These are phyloP conservation scores for Sugiyamaella xylanicola DNA, from an alignment of 1,139 yeast genomes.

Conservation along the genomic window DNA sequence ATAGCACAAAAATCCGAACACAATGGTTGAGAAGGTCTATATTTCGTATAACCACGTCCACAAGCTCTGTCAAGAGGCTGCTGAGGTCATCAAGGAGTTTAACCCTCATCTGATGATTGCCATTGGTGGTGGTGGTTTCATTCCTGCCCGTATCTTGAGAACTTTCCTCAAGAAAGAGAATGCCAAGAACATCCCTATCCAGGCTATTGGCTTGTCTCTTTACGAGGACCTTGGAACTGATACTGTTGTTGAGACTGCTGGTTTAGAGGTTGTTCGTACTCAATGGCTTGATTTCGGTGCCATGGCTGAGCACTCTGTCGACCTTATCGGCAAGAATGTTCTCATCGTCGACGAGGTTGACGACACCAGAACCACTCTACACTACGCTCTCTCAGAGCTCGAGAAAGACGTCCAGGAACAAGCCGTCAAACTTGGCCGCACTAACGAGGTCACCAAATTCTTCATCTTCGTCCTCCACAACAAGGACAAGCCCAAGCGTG, in stretches of 20 bases:
- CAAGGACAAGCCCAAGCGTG: constrained; percentile 85
- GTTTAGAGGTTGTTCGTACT: constrained; percentile 86
- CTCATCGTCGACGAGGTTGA: constrained; percentile 93
- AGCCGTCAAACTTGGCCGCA: constrained; percentile 53
- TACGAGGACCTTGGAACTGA: constrained; percentile 78
- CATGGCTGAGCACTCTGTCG: constrained; percentile 58
- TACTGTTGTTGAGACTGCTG: constrained; percentile 61
- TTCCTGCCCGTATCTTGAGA: constrained; percentile 93
- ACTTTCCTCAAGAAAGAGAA: constrained; percentile 87
- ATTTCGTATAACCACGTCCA: constrained; percentile 92
- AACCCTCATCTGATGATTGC: constrained; percentile 90
- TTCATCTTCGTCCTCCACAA: constrained; percentile 92
- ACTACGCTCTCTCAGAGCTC: constrained; percentile 85
- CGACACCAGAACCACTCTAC: constrained; percentile 92
- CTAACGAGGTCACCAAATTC: constrained; percentile 65
- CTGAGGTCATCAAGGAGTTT: constrained; percentile 66
- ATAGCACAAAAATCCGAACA: neutral
- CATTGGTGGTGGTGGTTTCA: constrained; percentile 91
- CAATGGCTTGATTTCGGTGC: constrained; percentile 90
- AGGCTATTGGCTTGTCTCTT: constrained; percentile 88
- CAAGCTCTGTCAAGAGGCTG: constrained; percentile 86
- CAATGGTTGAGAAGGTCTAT: constrained; percentile 59
- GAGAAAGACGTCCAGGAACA: constrained; percentile 75
- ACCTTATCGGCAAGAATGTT: constrained; percentile 76
- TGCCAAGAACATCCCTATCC: constrained; percentile 84